A percentile compares a stretch with the other conserved stretches of the same genome.
phyloP scores from a whole-genome alignment of 768 basidiomycete species.

The Solioccasus polychromus region DNA sequence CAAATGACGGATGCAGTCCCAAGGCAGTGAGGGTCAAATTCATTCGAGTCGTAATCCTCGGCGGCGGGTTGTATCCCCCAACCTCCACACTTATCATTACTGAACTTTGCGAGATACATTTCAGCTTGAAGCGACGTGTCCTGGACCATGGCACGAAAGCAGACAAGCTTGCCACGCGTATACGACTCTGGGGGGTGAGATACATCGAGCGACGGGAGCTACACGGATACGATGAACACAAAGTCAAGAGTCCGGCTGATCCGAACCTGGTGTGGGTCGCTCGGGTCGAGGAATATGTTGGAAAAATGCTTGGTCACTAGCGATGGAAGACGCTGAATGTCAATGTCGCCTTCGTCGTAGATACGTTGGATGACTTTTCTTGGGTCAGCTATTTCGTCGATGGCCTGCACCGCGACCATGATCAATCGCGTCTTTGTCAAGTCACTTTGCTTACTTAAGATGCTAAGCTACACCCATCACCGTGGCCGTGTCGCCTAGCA shows the following conservation, averaged over 20 bases:
- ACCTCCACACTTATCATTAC: slow-evolving; percentile 54
- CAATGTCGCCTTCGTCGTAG: slow-evolving; percentile 29
- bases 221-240: slow-evolving; percentile 3
- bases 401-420: slow-evolving; percentile 54
- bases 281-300: slow-evolving; percentile 37
- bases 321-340: slow-evolving; percentile 33
- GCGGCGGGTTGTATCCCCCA: slow-evolving; percentile 59
- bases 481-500: slow-evolving; percentile 12
- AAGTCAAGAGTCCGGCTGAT: slow-evolving; percentile 3
- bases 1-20: slow-evolving; percentile 64
- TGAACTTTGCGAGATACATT: slow-evolving; percentile 58
- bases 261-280: slow-evolving; percentile 31
- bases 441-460: not conserved
- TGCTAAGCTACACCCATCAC: not conserved
- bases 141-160: slow-evolving; percentile 78
- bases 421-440: not conserved
- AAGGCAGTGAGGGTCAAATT: slow-evolving; percentile 48
- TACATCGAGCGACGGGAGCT: slow-evolving; percentile 61
- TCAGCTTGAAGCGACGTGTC: slow-evolving; percentile 74
- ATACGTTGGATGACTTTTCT: slow-evolving; percentile 47
- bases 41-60: slow-evolving; percentile 8
- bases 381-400: slow-evolving; percentile 51
- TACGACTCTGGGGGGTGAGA: slow-evolving; percentile 48
- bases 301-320: slow-evolving; percentile 47
- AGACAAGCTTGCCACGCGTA: slow-evolving; percentile 55